Conservation (phyloP, 1,284 basidiomycete species). For the Moniliophthora roreri region DNA sequence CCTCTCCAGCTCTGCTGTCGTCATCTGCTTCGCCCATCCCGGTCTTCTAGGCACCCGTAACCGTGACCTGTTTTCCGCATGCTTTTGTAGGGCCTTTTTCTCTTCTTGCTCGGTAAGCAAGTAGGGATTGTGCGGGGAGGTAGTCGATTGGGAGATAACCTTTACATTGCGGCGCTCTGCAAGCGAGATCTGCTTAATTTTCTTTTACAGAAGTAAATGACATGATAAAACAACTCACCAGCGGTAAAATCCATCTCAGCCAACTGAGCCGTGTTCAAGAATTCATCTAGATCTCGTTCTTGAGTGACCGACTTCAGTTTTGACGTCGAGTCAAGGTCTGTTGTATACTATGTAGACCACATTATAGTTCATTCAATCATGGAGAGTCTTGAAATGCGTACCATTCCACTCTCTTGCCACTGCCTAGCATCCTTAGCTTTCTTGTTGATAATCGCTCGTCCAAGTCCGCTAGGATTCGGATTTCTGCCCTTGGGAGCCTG, state of each 20-base stretch:
- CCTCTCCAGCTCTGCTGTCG: conserved; percentile 75
- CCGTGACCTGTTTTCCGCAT: conserved; percentile 69
- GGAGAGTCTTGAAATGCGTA: conserved; percentile 33
- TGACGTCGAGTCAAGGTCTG: conserved; percentile 69
- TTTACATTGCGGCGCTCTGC: conserved; percentile 90
- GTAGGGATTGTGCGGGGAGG: conserved; percentile 79
- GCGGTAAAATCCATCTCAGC: conserved; percentile 98
- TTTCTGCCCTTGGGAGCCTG: conserved; percentile 52
- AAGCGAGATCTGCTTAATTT: conserved; percentile 13
- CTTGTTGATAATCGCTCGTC: conserved; percentile 89
- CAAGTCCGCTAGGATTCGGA: conserved; percentile 76
- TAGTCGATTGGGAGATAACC: conserved; percentile 74
- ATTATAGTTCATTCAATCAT: conserved; percentile 8
- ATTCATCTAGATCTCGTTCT: conserved; percentile 94
- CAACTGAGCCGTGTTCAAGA: conserved; percentile 92
- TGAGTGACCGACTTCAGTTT: conserved; percentile 93
- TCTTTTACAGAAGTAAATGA: not conserved
- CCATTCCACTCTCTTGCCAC: conserved; percentile 72
- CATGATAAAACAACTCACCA: conserved; percentile 62
- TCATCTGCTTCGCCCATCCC: conserved; percentile 81
- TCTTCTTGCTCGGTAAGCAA: conserved; percentile 87
- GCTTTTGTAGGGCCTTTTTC: conserved; percentile 68
- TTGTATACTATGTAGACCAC: conserved; percentile 60
- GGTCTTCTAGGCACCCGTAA: conserved; percentile 86
- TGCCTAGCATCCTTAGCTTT: conserved; percentile 80